Base-by-base conservation (phyloP, 495 filamentous ascomycete genomes). In the Penicillium dipodomyicola region DNA sequence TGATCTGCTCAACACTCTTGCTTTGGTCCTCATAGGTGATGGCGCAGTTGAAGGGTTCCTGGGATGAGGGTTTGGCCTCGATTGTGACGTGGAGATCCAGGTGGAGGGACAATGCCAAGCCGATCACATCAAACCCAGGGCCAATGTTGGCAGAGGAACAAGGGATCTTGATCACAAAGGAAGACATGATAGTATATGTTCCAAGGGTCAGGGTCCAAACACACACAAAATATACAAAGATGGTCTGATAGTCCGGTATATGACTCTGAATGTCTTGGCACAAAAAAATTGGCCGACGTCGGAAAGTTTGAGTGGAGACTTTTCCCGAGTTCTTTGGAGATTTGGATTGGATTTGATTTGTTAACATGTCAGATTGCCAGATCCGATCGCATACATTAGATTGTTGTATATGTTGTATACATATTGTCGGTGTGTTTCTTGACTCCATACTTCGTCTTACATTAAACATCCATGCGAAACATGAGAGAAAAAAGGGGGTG, bases 71-170 rank as follows among this genome's bases (percentile, higher is more conserved):
- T 43, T 77, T 71, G 60, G 77, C 67, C 67, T 89, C 80, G 57
- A 94, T 72, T 25, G 82, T 87, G 65, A 97, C 86, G 30, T 82
- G 80, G 41, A 97, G 76, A 73, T 96, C 91, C 46, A 97, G 87
- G 73, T 88, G 91, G 67, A 96, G 86, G 48, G 90, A 92, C 65
- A 98, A 77, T 3, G 93, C 93, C 52, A 98, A 82, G 52, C 94
- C 94, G 71, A 97, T 92, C 64, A 97, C 93, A 72, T 98, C 94
- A 77, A 97, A 98, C 15, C 94, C 94, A 29, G 94, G 94, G 42
- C 87, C 92, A 67, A 97, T 96, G 78, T 97, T 97, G 66, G 92
- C 92, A 8, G 90, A 95, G 47, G 92, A 96, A 77, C 91, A 96
- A 42, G 92, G 92, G 17, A 79, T 85, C 63, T 74, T 79, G 70